Conservation (phyloP, 2,329 filamentous ascomycete genomes). For the Neoascochyta sp. region DNA sequence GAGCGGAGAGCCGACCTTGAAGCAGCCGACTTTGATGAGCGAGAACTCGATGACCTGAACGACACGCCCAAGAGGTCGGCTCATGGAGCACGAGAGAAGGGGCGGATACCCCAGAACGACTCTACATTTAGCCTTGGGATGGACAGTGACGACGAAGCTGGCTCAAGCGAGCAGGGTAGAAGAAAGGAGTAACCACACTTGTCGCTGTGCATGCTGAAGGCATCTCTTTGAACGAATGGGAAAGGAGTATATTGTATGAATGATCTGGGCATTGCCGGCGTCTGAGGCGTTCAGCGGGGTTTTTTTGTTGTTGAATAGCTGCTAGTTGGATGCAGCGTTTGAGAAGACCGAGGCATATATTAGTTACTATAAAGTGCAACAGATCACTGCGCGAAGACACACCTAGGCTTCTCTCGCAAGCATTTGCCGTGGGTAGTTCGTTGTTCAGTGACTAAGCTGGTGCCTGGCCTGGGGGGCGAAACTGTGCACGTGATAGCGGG, state of each 20-base stretch:
- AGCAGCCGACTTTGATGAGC: constrained; percentile 60
- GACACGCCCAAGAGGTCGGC: constrained; percentile 20
- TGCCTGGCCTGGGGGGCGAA: neutral
- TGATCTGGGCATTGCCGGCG: too few species aligned
- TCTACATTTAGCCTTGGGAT: constrained; percentile 49
- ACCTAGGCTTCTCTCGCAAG: too few species aligned
- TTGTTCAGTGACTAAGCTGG: neutral
- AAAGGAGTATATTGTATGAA: too few species aligned
- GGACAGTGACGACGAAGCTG: constrained; percentile 40
- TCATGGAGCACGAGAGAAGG: constrained; percentile 30
- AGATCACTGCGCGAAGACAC: too few species aligned
- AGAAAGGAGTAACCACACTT: constrained; percentile 25
- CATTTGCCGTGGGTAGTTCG: too few species aligned
- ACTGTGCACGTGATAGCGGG: constrained; percentile 8
- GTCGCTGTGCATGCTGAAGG: too few species aligned
- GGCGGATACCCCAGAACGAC: constrained; percentile 33
- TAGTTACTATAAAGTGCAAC: too few species aligned
- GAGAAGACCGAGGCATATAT: too few species aligned
- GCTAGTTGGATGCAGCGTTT: too few species aligned
- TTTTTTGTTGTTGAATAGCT: too few species aligned
- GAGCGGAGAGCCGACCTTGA: constrained; percentile 52
- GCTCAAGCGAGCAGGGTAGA: constrained; percentile 30
- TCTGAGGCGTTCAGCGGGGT: too few species aligned
- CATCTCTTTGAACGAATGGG: too few species aligned
- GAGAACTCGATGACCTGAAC: constrained; percentile 56